These are phyloP conservation scores for Fusarium gaditjirri DNA, from an alignment of 2,329 filamentous ascomycete genomes.

Conservation along the genomic window DNA sequence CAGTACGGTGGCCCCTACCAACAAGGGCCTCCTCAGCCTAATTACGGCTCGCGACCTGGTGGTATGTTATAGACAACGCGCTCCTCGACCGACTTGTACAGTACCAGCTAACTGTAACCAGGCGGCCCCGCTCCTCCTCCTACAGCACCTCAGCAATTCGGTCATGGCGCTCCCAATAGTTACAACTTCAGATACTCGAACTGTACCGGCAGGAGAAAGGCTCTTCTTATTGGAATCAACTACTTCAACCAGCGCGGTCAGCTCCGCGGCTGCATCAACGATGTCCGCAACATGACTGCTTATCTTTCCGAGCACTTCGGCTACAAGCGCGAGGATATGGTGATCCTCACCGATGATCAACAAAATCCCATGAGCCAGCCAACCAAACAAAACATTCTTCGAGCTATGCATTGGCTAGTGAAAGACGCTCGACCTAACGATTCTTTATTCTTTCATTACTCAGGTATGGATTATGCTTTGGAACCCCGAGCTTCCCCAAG, in stretches of 20 bases:
- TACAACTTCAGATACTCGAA: conserved; percentile 93
- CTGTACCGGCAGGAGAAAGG: conserved; percentile 89
- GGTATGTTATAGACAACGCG: conserved; percentile 49
- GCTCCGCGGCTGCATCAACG: conserved; percentile 93
- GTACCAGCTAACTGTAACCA: conserved; percentile 29
- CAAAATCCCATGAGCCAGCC: conserved; percentile 98
- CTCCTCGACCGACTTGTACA: neutral
- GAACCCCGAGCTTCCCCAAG: neutral
- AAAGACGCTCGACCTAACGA: conserved; percentile 94
- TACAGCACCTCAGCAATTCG: conserved; percentile 75
- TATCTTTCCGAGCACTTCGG: conserved; percentile 91
- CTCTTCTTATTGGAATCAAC: conserved; percentile 92
- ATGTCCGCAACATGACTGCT: conserved; percentile 95
- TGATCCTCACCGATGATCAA: conserved; percentile 94
- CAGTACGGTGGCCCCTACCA: conserved; percentile 46
- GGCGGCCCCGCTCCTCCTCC: conserved; percentile 73
- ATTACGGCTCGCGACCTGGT: conserved; percentile 63
- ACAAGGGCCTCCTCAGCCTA: conserved; percentile 53
- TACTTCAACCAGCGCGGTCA: conserved; percentile 94
- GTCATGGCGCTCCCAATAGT: conserved; percentile 79
- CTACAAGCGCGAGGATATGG: conserved; percentile 97
- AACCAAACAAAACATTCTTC: conserved; percentile 92
- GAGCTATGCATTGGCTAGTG: conserved; percentile 98
- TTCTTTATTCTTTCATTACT: conserved; percentile 97
- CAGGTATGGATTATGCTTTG: conserved; percentile 66